A percentile compares a stretch with the other conserved stretches of the same genome.
Evolutionary conservation across 805 yeast species (phyloP).

Genomic region (Starmerella floricola): DNA sequence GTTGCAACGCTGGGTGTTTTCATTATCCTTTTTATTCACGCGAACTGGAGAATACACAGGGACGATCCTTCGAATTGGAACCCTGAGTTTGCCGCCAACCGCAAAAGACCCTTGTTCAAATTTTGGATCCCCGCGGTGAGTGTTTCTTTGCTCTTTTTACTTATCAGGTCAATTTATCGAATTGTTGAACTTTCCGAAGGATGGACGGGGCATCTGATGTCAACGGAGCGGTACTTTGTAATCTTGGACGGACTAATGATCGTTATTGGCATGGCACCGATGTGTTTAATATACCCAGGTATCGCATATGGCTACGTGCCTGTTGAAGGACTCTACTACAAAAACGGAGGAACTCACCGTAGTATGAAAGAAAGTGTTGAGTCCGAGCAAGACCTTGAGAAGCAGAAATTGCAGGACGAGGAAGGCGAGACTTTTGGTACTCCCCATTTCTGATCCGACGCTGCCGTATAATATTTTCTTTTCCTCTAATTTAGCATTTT

Average conservation of each 20-base stretch:
- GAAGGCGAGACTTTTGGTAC: neutral
- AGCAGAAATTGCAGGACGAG: neutral
- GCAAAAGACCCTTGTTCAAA: constrained; percentile 20
- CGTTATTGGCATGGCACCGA: constrained; percentile 35
- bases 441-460: no score
- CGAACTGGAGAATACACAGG: constrained; percentile 23
- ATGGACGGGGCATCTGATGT: constrained; percentile 54
- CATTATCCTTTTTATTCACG: constrained; percentile 38
- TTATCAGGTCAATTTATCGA: constrained; percentile 60
- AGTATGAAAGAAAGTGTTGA: no score
- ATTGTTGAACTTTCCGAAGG: constrained; percentile 61
- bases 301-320: constrained; percentile 36
- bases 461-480: no score
- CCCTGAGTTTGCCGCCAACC: constrained; percentile 15
- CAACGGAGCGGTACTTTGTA: constrained; percentile 47
- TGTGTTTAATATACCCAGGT: constrained; percentile 55
- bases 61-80: constrained; percentile 13
- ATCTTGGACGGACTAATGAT: constrained; percentile 54
- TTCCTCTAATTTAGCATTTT: no score
- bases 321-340: constrained; percentile 21
- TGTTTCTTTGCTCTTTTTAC: constrained; percentile 41
- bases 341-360: neutral
- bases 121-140: constrained; percentile 22
- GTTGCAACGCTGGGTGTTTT: constrained; percentile 58
- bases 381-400: no score